Evolutionary conservation across 1,284 basidiomycete genomes (phyloP).

Genomic region (Phlebopus sp.): DNA sequence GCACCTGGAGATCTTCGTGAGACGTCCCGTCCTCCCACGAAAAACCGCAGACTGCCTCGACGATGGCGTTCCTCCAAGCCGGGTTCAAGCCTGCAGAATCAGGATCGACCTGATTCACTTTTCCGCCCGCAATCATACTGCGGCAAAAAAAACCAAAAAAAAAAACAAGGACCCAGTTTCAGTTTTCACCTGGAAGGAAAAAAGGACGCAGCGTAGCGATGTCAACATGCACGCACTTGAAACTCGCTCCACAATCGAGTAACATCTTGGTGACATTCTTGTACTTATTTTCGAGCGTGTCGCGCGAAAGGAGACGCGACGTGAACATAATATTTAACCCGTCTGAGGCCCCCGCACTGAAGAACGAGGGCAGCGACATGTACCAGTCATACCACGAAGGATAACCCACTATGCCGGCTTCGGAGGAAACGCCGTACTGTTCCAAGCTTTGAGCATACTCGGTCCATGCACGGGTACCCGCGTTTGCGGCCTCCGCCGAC

Average conservation of each 20-base stretch:
- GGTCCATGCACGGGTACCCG: conserved; percentile 32
- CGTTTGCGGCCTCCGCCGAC: conserved; percentile 32
- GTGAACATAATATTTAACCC: conserved; percentile 28
- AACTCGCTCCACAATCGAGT: not conserved
- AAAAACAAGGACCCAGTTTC: too few relatives aligned
- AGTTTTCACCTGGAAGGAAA: too few relatives aligned
- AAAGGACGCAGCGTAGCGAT: too few relatives aligned
- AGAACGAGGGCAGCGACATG: conserved; percentile 9
- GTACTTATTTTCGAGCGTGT: conserved; percentile 23
- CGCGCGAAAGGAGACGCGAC: conserved; percentile 15
- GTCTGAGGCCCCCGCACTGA: conserved; percentile 1
- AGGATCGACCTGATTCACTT: conserved; percentile 34
- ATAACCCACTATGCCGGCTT: conserved; percentile 8
- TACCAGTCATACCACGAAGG: conserved; percentile 33
- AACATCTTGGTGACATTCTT: conserved; percentile 5
- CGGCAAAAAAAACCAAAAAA: too few relatives aligned
- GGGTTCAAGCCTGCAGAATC: conserved; percentile 42
- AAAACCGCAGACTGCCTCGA: conserved; percentile 22
- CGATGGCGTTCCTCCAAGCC: conserved; percentile 40
- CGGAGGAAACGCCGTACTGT: conserved; percentile 5
- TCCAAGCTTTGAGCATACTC: conserved; percentile 19
- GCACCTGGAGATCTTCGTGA: conserved; percentile 19
- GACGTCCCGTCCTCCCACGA: conserved; percentile 35
- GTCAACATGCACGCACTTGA: conserved; percentile 6
- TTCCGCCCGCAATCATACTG: conserved; percentile 41